phyloP scores from a whole-genome alignment of 768 basidiomycete species.

The Leccinum disarticulatum region DNA sequence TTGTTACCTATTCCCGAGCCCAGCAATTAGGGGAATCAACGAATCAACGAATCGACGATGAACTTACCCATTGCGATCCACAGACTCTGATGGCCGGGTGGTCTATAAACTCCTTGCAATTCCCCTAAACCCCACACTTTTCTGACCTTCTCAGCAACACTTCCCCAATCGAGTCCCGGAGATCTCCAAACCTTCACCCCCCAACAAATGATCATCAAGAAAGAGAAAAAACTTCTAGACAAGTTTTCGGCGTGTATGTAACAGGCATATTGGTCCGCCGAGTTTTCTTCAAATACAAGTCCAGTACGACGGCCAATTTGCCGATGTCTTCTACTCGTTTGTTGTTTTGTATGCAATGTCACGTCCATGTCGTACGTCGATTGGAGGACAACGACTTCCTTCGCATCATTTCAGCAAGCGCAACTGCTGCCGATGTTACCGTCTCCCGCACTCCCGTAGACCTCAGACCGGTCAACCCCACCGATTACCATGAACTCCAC shows the following conservation, averaged over 20 bases:
- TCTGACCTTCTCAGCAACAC: not conserved
- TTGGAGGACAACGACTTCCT: no score
- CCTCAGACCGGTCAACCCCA: no score
- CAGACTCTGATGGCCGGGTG: not conserved
- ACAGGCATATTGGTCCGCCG: no score
- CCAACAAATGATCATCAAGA: not conserved
- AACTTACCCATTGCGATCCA: not conserved
- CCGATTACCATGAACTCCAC: no score
- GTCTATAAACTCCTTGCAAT: not conserved
- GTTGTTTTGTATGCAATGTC: no score
- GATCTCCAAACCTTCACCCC: not conserved
- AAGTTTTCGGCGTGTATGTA: not conserved
- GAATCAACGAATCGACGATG: not conserved
- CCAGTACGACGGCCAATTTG: no score
- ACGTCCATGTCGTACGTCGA: no score
- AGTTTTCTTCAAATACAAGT: no score
- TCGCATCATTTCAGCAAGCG: no score
- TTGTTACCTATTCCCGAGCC: not conserved
- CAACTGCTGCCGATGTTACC: no score
- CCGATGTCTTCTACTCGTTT: no score
- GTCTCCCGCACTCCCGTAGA: no score
- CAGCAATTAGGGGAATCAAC: not conserved
- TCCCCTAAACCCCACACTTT: not conserved
- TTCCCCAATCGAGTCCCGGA: not conserved
- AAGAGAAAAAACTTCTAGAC: constrained; percentile 43